A percentile compares a stretch with the other conserved stretches of the same genome.
These are phyloP conservation scores for Schizochytrium sp. DNA, from an alignment of 108 stramenopile species.

Conservation along the genomic window DNA sequence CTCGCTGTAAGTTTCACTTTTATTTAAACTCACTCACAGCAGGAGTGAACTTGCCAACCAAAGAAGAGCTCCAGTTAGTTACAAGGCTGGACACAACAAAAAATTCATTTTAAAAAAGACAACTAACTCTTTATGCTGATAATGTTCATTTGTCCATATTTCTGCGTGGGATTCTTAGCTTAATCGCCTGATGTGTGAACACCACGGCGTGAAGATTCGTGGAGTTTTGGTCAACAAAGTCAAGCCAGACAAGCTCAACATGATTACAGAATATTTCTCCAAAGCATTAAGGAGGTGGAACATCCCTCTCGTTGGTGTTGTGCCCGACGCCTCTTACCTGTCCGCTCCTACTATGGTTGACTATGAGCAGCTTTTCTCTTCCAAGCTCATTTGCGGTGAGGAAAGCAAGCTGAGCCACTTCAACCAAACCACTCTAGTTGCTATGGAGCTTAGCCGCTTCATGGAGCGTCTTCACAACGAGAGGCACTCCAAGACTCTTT, in stretches of 20 bases:
- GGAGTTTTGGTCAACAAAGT: conserved; percentile 97
- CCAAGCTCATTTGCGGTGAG: conserved; percentile 81
- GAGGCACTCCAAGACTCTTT: conserved; percentile 84
- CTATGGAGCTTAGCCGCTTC: conserved; percentile 86
- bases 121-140: too few relatives aligned
- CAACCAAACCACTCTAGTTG: conserved; percentile 88
- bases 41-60: too few relatives aligned
- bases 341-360: conserved; percentile 90
- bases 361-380: conserved; percentile 84
- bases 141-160: too few relatives aligned
- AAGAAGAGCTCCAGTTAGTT: too few relatives aligned
- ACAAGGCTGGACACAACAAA: not conserved
- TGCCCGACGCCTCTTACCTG: conserved; percentile 90
- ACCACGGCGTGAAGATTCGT: conserved; percentile 85
- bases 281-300: conserved; percentile 82
- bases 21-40: not conserved
- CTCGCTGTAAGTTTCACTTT: conserved; percentile 67
- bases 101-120: not conserved
- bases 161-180: conserved; percentile 70
- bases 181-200: conserved; percentile 87
- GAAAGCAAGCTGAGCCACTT: conserved; percentile 86
- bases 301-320: conserved; percentile 90
- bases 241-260: conserved; percentile 87
- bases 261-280: conserved; percentile 73
- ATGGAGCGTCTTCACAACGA: conserved; percentile 83